Percentiles rank a stretch among this genome's conserved stretches.
Conservation (phyloP, 208 protist species). For the Leishmania tarentolae region DNA sequence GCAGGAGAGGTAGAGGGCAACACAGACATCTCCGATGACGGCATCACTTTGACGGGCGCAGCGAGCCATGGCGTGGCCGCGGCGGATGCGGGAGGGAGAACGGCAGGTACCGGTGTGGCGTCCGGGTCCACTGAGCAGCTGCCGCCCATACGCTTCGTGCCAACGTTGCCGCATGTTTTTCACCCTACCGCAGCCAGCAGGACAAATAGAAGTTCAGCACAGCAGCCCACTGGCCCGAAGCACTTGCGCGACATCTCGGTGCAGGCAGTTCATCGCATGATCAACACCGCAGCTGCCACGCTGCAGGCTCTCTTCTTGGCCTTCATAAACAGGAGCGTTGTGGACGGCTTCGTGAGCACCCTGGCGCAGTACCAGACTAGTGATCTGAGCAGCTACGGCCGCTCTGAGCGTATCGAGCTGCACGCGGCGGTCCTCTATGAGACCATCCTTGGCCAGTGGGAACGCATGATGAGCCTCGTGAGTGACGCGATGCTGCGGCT, state of each 20-base stretch:
- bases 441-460: constrained; percentile 80
- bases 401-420: constrained; percentile 69
- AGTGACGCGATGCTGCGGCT: constrained; percentile 70
- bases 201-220: background rate
- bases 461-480: constrained; percentile 67
- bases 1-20: background rate
- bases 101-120: background rate
- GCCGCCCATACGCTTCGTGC: constrained; percentile 43
- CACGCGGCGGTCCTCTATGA: constrained; percentile 81
- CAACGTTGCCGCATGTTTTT: constrained; percentile 28
- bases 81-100: background rate
- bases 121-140: constrained; percentile 17
- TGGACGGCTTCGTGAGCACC: constrained; percentile 56
- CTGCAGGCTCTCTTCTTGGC: constrained; percentile 63
- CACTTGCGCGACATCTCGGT: constrained; percentile 76
- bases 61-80: background rate
- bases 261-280: constrained; percentile 58
- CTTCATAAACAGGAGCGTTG: constrained; percentile 71
- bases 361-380: constrained; percentile 57
- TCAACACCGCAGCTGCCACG: constrained; percentile 47
- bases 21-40: background rate
- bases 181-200: background rate
- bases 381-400: constrained; percentile 40
- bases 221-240: constrained; percentile 1
- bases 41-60: background rate